phyloP scores from a whole-genome alignment of 441 rosid genomes.

The Bruguiera hainesii region DNA sequence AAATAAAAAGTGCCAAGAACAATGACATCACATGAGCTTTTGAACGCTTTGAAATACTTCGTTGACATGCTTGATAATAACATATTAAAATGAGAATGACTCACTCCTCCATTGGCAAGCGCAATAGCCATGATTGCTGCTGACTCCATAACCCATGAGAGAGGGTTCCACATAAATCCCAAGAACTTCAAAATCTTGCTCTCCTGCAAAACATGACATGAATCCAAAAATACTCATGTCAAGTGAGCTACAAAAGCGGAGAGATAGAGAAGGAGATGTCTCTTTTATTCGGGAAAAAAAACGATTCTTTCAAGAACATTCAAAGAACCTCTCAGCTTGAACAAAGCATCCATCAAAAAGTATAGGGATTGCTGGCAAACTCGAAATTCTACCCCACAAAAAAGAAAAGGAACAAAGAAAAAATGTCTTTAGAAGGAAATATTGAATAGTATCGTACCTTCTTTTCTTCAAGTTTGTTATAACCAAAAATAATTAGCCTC shows the following conservation, averaged over 20 bases:
- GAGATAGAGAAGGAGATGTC: not conserved
- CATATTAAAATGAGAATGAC: not conserved
- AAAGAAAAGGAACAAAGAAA: not conserved
- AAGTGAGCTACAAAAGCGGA: not conserved
- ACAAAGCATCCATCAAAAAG: not conserved
- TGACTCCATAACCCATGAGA: not conserved
- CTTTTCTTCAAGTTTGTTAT: conserved; percentile 75
- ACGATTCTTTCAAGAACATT: not conserved
- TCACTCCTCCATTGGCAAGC: not conserved
- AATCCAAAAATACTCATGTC: not conserved
- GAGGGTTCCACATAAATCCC: conserved; percentile 23
- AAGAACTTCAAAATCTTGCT: conserved; percentile 60
- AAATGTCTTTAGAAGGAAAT: not conserved
- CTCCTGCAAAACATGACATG: conserved; percentile 33
- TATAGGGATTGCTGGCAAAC: not conserved
- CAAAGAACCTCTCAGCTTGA: not conserved
- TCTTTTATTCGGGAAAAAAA: not conserved
- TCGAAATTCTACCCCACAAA: not conserved
- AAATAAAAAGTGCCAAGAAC: too few relatives aligned
- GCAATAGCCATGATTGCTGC: not conserved
- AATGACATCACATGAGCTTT: too few relatives aligned
- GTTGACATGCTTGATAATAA: not conserved
- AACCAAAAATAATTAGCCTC: conserved; percentile 61
- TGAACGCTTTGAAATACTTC: too few relatives aligned
- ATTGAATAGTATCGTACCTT: conserved; percentile 34